These are phyloP conservation scores for Bremia lactucae DNA, from an alignment of 352 stramenopile genomes.

Conservation along the genomic window DNA sequence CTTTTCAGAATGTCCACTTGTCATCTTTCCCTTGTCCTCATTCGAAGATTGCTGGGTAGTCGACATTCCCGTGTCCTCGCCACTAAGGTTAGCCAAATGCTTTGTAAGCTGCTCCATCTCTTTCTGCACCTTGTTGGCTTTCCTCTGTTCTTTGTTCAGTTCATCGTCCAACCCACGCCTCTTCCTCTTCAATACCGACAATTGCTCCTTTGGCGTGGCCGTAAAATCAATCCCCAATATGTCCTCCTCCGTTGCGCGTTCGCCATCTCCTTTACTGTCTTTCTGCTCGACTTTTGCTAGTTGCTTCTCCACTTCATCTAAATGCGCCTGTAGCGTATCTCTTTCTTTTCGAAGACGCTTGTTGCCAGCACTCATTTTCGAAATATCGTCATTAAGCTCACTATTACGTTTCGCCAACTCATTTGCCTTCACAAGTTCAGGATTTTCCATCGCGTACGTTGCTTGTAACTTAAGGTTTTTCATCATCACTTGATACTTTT, in stretches of 20 bases:
- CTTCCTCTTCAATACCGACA: slow-evolving; percentile 55
- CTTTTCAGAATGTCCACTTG: slow-evolving; percentile 18
- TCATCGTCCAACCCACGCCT: slow-evolving; percentile 69
- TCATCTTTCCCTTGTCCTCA: slow-evolving; percentile 24
- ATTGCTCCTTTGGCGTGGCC: slow-evolving; percentile 38
- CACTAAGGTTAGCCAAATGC: slow-evolving; percentile 38
- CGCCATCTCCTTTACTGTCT: slow-evolving; percentile 34
- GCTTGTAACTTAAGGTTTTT: slow-evolving; percentile 75
- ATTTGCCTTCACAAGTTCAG: slow-evolving; percentile 69
- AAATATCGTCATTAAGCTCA: slow-evolving; percentile 74
- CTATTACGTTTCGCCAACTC: slow-evolving; percentile 63
- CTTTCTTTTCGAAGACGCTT: slow-evolving; percentile 77
- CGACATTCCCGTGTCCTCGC: slow-evolving; percentile 25
- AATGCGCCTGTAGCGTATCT: slow-evolving; percentile 42
- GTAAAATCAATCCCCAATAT: slow-evolving; percentile 69
- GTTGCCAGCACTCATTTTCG: slow-evolving; percentile 74
- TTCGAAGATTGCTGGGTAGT: slow-evolving; percentile 27
- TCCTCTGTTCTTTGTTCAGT: slow-evolving; percentile 68
- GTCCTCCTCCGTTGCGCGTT: slow-evolving; percentile 58
- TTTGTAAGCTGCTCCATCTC: slow-evolving; percentile 82
- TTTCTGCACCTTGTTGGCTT: slow-evolving; percentile 58
- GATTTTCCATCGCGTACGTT: slow-evolving; percentile 57
- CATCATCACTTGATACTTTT: slow-evolving; percentile 67
- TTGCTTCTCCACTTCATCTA: slow-evolving; percentile 65
- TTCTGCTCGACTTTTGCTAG: slow-evolving; percentile 49